Conservation (phyloP, 2,329 filamentous ascomycete genomes). For the Pyricularia pennisetigena region DNA sequence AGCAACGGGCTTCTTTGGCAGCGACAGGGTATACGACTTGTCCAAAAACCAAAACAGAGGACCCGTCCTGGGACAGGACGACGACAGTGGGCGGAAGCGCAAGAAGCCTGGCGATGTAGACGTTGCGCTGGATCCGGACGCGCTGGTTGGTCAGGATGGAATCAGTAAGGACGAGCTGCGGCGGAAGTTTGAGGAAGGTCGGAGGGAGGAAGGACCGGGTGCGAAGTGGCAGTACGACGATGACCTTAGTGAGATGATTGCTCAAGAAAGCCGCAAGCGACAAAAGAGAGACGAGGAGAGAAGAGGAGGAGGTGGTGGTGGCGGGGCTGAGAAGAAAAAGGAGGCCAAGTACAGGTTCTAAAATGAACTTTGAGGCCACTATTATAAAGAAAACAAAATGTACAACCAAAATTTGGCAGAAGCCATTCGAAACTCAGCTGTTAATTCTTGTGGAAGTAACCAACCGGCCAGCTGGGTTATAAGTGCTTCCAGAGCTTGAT, state of each 20-base stretch:
- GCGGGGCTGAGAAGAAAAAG: constrained; percentile 41
- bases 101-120: constrained; percentile 97
- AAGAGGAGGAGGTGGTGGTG: constrained; percentile 24
- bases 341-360: constrained; percentile 42
- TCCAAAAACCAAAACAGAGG: constrained; percentile 38
- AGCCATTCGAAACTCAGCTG: background rate
- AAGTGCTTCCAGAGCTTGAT: no score
- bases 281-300: constrained; percentile 81
- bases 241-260: constrained; percentile 92
- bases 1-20: constrained; percentile 90
- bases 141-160: constrained; percentile 62
- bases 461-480: no score
- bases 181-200: constrained; percentile 68
- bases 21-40: constrained; percentile 87
- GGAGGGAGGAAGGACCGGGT: constrained; percentile 53
- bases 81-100: constrained; percentile 62
- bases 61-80: constrained; percentile 72
- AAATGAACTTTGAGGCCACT: background rate
- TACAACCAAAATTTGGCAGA: background rate
- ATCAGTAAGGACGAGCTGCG: constrained; percentile 75
- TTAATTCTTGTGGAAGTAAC: background rate
- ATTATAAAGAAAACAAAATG: background rate
- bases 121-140: constrained; percentile 80
- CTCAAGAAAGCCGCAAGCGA: constrained; percentile 81
- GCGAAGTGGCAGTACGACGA: constrained; percentile 70